These are phyloP conservation scores for Amanita polypyramis DNA, from an alignment of 768 basidiomycete species.

Conservation along the genomic window DNA sequence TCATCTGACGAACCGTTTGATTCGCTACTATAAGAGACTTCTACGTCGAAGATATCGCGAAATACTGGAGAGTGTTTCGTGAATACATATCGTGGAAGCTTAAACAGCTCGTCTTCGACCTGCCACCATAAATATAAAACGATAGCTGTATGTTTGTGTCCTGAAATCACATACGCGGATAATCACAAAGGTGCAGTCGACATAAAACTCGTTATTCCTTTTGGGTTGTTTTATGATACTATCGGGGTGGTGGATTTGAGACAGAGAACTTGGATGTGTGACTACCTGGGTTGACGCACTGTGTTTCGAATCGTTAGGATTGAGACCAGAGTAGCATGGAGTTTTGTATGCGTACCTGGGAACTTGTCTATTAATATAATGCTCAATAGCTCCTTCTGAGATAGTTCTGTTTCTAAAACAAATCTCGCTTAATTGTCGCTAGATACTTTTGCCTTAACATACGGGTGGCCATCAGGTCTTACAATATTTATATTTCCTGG, in stretches of 20 bases:
- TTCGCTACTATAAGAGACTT: too few relatives aligned
- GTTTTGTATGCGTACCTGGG: slow-evolving; percentile 11
- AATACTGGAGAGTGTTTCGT: slow-evolving; percentile 18
- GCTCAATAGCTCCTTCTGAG: slow-evolving; percentile 16
- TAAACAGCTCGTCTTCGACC: slow-evolving; percentile 21
- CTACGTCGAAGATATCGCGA: slow-evolving; percentile 13
- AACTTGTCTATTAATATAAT: slow-evolving; percentile 11
- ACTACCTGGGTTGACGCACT: too few relatives aligned
- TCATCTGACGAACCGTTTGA: slow-evolving; percentile 18
- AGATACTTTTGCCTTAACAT: slow-evolving; percentile 12
- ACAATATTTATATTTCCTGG: slow-evolving; percentile 23
- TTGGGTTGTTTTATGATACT: too few relatives aligned
- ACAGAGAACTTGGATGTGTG: too few relatives aligned
- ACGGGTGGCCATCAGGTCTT: slow-evolving; percentile 37
- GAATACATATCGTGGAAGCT: slow-evolving; percentile 17
- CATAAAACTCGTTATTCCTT: too few relatives aligned
- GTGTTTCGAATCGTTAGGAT: slow-evolving; percentile 10
- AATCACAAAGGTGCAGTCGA: too few relatives aligned
- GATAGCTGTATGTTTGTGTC: neutral
- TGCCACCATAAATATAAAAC: slow-evolving; percentile 3
- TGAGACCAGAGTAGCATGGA: neutral
- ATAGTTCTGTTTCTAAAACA: slow-evolving; percentile 17
- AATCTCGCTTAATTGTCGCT: slow-evolving; percentile 6
- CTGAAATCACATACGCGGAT: neutral
- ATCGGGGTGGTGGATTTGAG: too few relatives aligned